Conservation (phyloP, 2,329 filamentous ascomycete genomes). For the Diaporthe sp. region DNA sequence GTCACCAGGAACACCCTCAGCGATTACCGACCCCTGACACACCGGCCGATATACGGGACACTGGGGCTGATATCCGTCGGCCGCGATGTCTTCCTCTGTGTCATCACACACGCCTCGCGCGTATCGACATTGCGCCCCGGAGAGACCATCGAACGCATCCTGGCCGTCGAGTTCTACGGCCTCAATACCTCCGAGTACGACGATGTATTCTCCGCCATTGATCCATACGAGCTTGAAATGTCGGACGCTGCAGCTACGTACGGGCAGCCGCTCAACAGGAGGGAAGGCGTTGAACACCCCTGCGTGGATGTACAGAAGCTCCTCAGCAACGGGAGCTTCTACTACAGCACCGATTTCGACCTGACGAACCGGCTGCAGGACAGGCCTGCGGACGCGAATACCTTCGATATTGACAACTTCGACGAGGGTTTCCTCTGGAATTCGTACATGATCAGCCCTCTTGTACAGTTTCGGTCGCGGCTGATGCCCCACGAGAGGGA, state of each 20-base stretch:
- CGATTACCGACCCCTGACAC: constrained; percentile 83
- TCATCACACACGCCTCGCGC: constrained; percentile 83
- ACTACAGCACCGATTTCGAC: constrained; percentile 99
- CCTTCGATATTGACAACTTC: constrained; percentile 92
- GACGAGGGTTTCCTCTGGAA: constrained; percentile 98
- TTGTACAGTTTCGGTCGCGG: constrained; percentile 89
- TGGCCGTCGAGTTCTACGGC: constrained; percentile 92
- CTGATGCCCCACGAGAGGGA: constrained; percentile 81
- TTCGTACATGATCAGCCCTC: constrained; percentile 95
- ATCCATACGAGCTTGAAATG: constrained; percentile 64
- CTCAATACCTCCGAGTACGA: constrained; percentile 91
- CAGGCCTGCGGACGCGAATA: constrained; percentile 79
- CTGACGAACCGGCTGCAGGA: constrained; percentile 94
- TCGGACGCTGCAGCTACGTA: constrained; percentile 64
- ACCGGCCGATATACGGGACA: constrained; percentile 84
- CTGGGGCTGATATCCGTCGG: constrained; percentile 88
- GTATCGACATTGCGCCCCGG: constrained; percentile 88
- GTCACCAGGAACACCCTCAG: constrained; percentile 75
- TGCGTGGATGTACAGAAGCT: constrained; percentile 93
- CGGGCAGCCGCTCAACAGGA: constrained; percentile 68
- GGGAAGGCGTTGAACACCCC: constrained; percentile 86
- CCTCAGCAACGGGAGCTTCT: constrained; percentile 93
- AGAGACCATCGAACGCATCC: constrained; percentile 90
- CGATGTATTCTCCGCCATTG: constrained; percentile 71
- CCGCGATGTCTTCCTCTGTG: constrained; percentile 89